These are phyloP conservation scores for Stagonosporopsis cucurbitacearum DNA, from an alignment of 2,329 filamentous ascomycete genomes.

Conservation along the genomic window DNA sequence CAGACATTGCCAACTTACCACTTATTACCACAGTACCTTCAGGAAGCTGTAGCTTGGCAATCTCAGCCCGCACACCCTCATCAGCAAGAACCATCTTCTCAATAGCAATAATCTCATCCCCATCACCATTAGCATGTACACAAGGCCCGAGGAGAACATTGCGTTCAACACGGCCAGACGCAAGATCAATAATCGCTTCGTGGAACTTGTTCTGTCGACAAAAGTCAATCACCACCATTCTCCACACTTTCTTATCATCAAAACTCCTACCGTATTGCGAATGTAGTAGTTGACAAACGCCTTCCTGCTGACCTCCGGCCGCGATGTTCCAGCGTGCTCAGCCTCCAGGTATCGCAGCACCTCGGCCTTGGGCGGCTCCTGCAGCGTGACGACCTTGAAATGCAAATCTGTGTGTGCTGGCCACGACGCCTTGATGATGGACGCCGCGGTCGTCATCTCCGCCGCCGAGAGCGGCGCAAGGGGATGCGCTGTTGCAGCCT, in stretches of 20 bases:
- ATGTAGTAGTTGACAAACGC: constrained; percentile 66
- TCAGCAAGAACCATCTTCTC: constrained; percentile 64
- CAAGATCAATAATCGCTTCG: constrained; percentile 65
- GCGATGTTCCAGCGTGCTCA: constrained; percentile 60
- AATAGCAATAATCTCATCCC: constrained; percentile 65
- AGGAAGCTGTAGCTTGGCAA: constrained; percentile 65
- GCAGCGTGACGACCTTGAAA: constrained; percentile 71
- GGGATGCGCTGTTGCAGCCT: constrained; percentile 56
- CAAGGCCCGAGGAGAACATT: constrained; percentile 66
- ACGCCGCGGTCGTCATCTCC: constrained; percentile 62
- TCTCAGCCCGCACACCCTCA: constrained; percentile 62
- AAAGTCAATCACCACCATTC: constrained; percentile 1
- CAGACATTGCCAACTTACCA: constrained; percentile 37
- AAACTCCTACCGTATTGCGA: constrained; percentile 62
- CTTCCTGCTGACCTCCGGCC: constrained; percentile 61
- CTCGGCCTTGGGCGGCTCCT: constrained; percentile 68
- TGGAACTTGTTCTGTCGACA: constrained; percentile 64
- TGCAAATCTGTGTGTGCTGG: constrained; percentile 62
- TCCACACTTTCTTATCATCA: constrained; percentile 8
- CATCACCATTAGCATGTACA: constrained; percentile 63
- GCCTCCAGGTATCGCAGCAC: constrained; percentile 68
- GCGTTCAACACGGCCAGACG: constrained; percentile 58
- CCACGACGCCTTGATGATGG: constrained; percentile 61
- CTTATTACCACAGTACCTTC: constrained; percentile 63
- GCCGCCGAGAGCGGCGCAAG: constrained; percentile 64